Evolutionary conservation across 495 filamentous ascomycete species (phyloP), one percentile per base, ranked within the genome.

Genomic region (Penicillium angulare): DNA sequence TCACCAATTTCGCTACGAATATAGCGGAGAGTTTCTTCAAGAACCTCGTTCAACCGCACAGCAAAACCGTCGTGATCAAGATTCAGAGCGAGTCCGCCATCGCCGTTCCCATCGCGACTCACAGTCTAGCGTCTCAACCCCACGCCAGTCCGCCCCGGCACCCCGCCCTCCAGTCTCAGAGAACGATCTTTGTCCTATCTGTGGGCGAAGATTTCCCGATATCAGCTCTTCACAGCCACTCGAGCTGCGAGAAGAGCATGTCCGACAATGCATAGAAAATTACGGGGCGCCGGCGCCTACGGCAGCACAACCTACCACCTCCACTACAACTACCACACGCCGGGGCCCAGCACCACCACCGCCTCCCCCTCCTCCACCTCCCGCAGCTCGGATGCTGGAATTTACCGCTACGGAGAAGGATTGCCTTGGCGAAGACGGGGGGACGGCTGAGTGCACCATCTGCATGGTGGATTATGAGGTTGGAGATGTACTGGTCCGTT

Each of bases 381-480:
- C 68, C 1, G 56, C 66, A 21, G 34, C 53, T 6, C 67, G 80
- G 8, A 86, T 87, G 83, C 63, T 86, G 3, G 57, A 75, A n/a
- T 97, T 93, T 61, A 74, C 72, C 15, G 93, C 93, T 1, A 93
- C 86, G 1, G 92, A 96, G 63, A 96, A 97, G 70, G 93, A 98
- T 65, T 93, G 89, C 59, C 73, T 91, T 7, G 85, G 84, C 18
- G 81, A 86, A 45, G 84, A 80, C 47, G 79, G 79, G 7, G 62
- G 64, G 20, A 49, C 60, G 21, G 73, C 76, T 7, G 93, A 98
- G 68, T 98, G 93, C 64, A 86, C 89, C 2, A 97, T 98, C 49
- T 98, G 93, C 58, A 86, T 98, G 56, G 95, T 96, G 66, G 95
- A 98, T 58, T 97, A 95, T 63, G 86, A 88, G 57, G 86, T 85